A percentile compares a stretch with the other conserved stretches of the same genome.
Conservation (phyloP, 2,329 filamentous ascomycete species). For the Cytospora mali region DNA sequence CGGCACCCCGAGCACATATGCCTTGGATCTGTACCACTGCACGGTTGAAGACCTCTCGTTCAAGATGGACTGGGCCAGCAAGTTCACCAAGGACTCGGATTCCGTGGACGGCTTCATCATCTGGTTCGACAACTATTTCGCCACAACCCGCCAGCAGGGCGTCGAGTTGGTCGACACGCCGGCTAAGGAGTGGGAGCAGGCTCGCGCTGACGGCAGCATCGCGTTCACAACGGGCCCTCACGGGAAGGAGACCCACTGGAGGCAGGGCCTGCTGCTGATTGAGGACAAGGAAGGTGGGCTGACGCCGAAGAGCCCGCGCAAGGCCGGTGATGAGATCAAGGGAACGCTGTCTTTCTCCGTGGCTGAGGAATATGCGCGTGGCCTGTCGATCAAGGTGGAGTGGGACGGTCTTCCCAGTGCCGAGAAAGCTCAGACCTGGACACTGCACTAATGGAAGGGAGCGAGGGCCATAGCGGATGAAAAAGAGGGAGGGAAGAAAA, state of each 20-base stretch:
- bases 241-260: conserved; percentile 84
- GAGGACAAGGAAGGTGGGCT: conserved; percentile 56
- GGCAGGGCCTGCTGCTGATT: conserved; percentile 75
- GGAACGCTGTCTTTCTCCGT: conserved; percentile 74
- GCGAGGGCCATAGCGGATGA: conserved; percentile 14
- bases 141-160: conserved; percentile 57
- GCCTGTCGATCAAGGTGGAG: conserved; percentile 63
- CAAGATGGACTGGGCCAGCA: conserved; percentile 66
- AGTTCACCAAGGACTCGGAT: conserved; percentile 63
- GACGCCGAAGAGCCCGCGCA: conserved; percentile 39
- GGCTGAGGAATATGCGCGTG: conserved; percentile 69
- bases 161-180: conserved; percentile 56
- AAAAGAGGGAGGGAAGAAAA: no score
- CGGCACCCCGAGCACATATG: conserved; percentile 66
- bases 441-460: conserved; percentile 45
- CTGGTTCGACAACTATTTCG: conserved; percentile 96
- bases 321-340: conserved; percentile 59
- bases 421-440: conserved; percentile 52
- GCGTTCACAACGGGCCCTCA: conserved; percentile 86
- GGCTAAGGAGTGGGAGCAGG: conserved; percentile 63
- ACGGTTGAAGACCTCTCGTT: conserved; percentile 76
- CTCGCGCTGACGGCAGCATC: conserved; percentile 61
- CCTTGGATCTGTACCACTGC: conserved; percentile 77
- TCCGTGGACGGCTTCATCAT: conserved; percentile 83
- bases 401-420: conserved; percentile 52